phyloP scores from a whole-genome alignment of 768 basidiomycete genomes.

The Suillus fuscotomentosus region DNA sequence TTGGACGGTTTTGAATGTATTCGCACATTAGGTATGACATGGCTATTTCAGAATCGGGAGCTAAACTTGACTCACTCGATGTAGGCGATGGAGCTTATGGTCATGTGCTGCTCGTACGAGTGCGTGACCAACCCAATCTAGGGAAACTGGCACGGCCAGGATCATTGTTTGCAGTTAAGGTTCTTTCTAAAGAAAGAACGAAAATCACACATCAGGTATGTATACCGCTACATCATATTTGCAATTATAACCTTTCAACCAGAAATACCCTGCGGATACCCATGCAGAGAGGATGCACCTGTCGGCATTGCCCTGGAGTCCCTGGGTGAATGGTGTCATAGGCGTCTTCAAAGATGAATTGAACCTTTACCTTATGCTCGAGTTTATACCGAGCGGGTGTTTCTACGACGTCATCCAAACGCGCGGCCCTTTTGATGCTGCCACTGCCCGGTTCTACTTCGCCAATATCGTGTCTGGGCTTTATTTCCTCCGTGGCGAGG shows the following conservation, averaged over 20 bases:
- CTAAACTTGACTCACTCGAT: conserved; percentile 4
- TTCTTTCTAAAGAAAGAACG: conserved; percentile 34
- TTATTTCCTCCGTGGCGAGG: conserved; percentile 42
- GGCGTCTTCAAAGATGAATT: conserved; percentile 43
- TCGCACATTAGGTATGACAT: conserved; percentile 36
- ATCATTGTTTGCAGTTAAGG: conserved; percentile 48
- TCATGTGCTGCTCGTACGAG: conserved; percentile 41
- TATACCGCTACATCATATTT: background rate
- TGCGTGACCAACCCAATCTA: conserved; percentile 25
- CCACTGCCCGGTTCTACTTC: conserved; percentile 48
- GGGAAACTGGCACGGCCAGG: conserved; percentile 34
- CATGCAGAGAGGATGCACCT: conserved; percentile 44
- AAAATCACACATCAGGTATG: conserved; percentile 32
- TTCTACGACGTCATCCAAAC: conserved; percentile 37
- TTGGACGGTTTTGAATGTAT: conserved; percentile 43
- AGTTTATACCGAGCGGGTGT: conserved; percentile 46
- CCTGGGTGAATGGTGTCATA: conserved; percentile 49
- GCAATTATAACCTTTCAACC: background rate
- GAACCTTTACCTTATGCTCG: conserved; percentile 51
- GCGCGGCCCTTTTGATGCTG: conserved; percentile 30
- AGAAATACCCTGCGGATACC: conserved; percentile 30
- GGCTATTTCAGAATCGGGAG: background rate
- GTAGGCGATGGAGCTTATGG: conserved; percentile 43
- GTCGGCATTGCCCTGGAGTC: conserved; percentile 46
- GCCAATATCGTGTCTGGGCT: conserved; percentile 52